A percentile compares a stretch with the other conserved stretches of the same genome.
Conservation (phyloP, 768 basidiomycete genomes). For the Flagelloscypha sp. region DNA sequence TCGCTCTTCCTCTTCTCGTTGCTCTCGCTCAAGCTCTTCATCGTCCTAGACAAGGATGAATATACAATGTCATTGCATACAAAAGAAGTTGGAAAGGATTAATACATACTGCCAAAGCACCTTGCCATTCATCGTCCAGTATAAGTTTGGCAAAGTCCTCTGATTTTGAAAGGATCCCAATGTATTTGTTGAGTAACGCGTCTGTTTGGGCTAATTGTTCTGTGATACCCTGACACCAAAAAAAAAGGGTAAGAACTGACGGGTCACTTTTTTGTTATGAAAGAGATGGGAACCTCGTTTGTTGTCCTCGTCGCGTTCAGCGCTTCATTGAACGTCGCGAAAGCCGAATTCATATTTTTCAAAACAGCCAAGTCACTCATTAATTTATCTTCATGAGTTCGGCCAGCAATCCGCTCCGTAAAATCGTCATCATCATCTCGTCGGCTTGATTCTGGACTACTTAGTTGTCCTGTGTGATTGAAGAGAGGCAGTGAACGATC, state of each 20-base stretch:
- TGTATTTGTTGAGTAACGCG: conserved; percentile 67
- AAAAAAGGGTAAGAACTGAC: conserved; percentile 1
- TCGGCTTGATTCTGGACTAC: too few relatives aligned
- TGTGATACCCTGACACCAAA: conserved; percentile 55
- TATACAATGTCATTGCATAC: background rate
- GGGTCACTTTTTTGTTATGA: background rate
- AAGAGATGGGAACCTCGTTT: conserved; percentile 49
- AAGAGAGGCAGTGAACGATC: too few relatives aligned
- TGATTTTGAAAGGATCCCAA: conserved; percentile 57
- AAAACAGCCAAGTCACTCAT: conserved; percentile 67
- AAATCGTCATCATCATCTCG: too few relatives aligned
- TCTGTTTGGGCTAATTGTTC: conserved; percentile 65
- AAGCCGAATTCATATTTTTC: conserved; percentile 63
- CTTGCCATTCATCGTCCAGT: conserved; percentile 71
- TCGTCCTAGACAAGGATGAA: conserved; percentile 43
- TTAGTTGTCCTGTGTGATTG: too few relatives aligned
- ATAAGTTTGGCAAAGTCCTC: conserved; percentile 61
- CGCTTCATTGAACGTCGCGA: conserved; percentile 62
- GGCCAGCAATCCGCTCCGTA: too few relatives aligned
- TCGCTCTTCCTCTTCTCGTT: conserved; percentile 32
- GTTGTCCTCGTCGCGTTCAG: conserved; percentile 53
- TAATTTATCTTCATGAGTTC: conserved; percentile 60
- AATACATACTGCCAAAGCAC: conserved; percentile 57
- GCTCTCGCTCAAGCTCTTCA: conserved; percentile 39
- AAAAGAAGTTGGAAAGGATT: background rate